phyloP scores from a whole-genome alignment of 257 asterid species.

The Primulina huaijiensis region DNA sequence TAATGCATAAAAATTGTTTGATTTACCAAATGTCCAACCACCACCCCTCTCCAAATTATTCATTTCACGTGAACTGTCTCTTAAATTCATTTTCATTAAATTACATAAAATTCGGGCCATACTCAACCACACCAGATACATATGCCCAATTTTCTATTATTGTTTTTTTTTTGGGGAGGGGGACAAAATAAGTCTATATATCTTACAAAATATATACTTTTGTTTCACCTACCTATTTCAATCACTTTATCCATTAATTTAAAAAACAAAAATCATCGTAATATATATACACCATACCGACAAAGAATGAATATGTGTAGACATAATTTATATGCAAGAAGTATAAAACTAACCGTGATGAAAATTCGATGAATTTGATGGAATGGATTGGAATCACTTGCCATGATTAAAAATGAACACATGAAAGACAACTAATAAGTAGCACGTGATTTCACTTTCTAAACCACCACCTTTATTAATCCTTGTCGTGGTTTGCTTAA shows the following conservation, averaged over 20 bases:
- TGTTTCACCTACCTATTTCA: too few species aligned
- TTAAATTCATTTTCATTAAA: background rate
- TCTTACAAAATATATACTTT: too few species aligned
- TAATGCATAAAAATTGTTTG: slow-evolving; percentile 24
- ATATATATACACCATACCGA: background rate
- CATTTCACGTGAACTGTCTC: slow-evolving; percentile 48
- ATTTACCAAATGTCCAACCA: slow-evolving; percentile 32
- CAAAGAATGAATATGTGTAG: too few species aligned
- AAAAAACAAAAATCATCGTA: background rate
- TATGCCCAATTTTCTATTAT: too few species aligned
- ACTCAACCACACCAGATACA: background rate
- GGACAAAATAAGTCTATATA: too few species aligned
- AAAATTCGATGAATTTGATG: background rate
- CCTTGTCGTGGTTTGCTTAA: background rate
- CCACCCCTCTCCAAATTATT: slow-evolving; percentile 24
- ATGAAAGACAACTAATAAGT: slow-evolving; percentile 13
- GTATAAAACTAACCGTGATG: background rate
- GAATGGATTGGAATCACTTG: slow-evolving; percentile 22
- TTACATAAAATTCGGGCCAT: background rate
- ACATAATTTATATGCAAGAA: too few species aligned
- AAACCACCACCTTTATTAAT: slow-evolving; percentile 21
- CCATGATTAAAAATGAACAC: slow-evolving; percentile 20
- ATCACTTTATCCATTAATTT: too few species aligned
- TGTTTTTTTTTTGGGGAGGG: too few species aligned
- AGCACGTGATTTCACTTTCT: background rate